phyloP scores from a whole-genome alignment of 73 alveolate species.

The Paramecium primaurelia region DNA sequence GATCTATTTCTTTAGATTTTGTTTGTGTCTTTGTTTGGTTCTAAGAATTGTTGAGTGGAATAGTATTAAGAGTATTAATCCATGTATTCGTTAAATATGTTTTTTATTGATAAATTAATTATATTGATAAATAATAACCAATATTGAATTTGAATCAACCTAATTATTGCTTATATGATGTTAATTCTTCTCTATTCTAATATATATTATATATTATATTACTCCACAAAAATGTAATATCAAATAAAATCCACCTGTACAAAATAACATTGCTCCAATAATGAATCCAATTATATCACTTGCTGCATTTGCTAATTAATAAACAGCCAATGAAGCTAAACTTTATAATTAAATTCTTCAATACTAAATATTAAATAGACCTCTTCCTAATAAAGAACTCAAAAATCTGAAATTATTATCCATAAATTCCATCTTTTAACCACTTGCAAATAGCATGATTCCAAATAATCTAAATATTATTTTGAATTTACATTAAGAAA shows the following conservation, averaged over 20 bases:
- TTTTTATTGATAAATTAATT: background rate
- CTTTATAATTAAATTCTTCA: background rate
- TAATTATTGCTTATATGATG: background rate
- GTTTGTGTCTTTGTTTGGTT: background rate
- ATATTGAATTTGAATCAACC: background rate
- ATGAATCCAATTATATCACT: slow-evolving; percentile 23
- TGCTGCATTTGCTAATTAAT: background rate
- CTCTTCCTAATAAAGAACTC: background rate
- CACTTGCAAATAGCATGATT: background rate
- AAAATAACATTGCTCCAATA: slow-evolving; percentile 1
- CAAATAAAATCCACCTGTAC: background rate
- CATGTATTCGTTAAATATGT: slow-evolving; percentile 4
- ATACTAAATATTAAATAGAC: slow-evolving; percentile 39
- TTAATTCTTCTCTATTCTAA: background rate
- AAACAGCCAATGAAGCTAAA: slow-evolving; percentile 33
- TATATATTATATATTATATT: background rate
- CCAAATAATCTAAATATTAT: slow-evolving; percentile 20
- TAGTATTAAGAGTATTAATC: background rate
- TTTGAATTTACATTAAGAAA: background rate
- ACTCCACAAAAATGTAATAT: slow-evolving; percentile 13
- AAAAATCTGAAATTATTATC: background rate
- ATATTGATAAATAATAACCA: background rate
- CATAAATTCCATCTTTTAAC: slow-evolving; percentile 26
- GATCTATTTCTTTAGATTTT: background rate
- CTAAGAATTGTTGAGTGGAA: background rate